phyloP scores from a whole-genome alignment of 148 eudicot genomes.

The Euryodendron excelsum region DNA sequence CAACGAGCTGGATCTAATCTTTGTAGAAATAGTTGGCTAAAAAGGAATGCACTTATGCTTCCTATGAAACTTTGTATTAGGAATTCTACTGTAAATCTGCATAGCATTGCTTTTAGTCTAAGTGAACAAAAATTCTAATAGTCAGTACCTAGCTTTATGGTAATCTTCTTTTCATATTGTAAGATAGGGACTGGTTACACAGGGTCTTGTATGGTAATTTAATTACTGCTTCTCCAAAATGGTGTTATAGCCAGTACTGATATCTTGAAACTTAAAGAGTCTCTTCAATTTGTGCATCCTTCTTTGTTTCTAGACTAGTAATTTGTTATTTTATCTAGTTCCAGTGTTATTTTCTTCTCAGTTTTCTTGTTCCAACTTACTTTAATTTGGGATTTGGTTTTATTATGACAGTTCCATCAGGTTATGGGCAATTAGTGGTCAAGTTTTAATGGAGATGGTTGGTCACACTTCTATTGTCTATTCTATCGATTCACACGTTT shows the following conservation, averaged over 20 bases:
- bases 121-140: no score
- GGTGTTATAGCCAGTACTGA: neutral
- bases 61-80: neutral
- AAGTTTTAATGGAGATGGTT: constrained; percentile 94
- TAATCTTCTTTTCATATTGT: neutral
- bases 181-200: no score
- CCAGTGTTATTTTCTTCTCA: neutral
- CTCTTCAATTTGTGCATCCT: no score
- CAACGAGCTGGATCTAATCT: neutral
- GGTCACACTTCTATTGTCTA: constrained; percentile 95
- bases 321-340: neutral
- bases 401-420: constrained; percentile 62
- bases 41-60: neutral
- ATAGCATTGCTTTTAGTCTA: no score
- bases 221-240: neutral
- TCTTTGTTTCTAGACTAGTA: neutral
- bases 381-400: constrained; percentile 11
- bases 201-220: neutral
- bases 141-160: neutral
- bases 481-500: constrained; percentile 83
- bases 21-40: neutral
- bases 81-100: no score
- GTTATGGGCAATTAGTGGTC: constrained; percentile 82
- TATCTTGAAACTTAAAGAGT: neutral
- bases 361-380: neutral